These are phyloP conservation scores for Rhizopus arrhizus DNA, from an alignment of 371 early-diverging fungal species.

Conservation along the genomic window DNA sequence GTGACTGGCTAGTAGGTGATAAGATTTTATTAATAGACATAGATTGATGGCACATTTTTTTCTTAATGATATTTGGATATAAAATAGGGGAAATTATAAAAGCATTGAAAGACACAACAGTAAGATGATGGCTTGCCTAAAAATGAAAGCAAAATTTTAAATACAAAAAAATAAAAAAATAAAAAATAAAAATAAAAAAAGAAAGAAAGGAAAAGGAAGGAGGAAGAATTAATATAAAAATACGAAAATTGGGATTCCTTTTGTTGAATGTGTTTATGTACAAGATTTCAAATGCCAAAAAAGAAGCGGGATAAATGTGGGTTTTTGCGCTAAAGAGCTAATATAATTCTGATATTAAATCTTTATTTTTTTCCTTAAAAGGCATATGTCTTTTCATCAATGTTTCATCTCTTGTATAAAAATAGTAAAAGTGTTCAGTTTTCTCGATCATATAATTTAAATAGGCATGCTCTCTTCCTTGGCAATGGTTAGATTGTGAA, in stretches of 20 bases:
- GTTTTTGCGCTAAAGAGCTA: neutral
- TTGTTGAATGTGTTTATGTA: neutral
- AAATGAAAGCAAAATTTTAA: neutral
- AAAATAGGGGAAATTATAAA: neutral
- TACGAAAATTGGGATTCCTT: neutral
- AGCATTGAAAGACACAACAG: slow-evolving; percentile 1
- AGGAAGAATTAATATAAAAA: neutral
- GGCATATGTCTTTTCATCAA: neutral
- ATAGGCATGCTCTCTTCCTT: neutral
- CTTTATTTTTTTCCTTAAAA: neutral
- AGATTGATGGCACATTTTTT: slow-evolving; percentile 30
- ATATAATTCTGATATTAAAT: neutral
- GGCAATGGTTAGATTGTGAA: neutral
- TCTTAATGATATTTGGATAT: neutral
- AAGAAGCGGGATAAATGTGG: slow-evolving; percentile 22
- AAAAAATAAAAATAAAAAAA: neutral
- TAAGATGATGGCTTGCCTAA: neutral
- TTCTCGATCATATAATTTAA: slow-evolving; percentile 1
- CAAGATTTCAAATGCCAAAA: slow-evolving; percentile 8
- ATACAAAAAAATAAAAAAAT: neutral
- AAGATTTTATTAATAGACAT: slow-evolving; percentile 37
- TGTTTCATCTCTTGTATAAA: neutral
- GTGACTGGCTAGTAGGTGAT: slow-evolving; percentile 8
- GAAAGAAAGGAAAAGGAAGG: neutral
- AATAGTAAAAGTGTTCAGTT: neutral